Evolutionary conservation across 2,329 filamentous ascomycete genomes (phyloP).

Genomic region (Beauveria sp.): DNA sequence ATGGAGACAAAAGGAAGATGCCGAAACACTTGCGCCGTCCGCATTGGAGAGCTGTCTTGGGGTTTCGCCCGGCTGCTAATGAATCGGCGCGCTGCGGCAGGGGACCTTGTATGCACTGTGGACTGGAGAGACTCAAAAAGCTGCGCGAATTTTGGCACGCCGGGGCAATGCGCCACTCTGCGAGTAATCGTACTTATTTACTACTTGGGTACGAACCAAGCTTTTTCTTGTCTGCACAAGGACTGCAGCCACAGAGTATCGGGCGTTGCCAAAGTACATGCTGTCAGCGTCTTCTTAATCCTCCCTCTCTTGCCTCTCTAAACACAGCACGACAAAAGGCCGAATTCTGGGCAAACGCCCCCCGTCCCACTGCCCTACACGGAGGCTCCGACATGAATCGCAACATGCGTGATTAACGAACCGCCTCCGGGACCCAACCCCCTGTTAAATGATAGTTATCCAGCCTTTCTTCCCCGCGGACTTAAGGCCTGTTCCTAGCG

Average conservation of each 20-base stretch:
- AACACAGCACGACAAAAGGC: background rate
- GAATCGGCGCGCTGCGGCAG: background rate
- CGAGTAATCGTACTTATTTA: no score
- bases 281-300: background rate
- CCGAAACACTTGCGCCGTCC: background rate
- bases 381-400: conserved; percentile 2
- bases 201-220: no score
- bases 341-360: no score
- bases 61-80: background rate
- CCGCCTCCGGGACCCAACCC: background rate
- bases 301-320: no score
- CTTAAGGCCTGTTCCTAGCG: background rate
- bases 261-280: no score
- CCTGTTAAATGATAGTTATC: background rate
- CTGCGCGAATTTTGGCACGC: conserved; percentile 5
- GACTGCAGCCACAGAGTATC: no score
- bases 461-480: conserved; percentile 2
- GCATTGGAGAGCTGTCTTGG: background rate
- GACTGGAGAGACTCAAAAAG: background rate
- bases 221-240: no score
- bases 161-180: background rate
- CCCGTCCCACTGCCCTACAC: background rate
- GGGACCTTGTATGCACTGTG: background rate
- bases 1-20: background rate
- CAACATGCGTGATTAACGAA: conserved; percentile 3